phyloP scores from a whole-genome alignment of 1,284 basidiomycete species.

The Sanghuangporus baumii region DNA sequence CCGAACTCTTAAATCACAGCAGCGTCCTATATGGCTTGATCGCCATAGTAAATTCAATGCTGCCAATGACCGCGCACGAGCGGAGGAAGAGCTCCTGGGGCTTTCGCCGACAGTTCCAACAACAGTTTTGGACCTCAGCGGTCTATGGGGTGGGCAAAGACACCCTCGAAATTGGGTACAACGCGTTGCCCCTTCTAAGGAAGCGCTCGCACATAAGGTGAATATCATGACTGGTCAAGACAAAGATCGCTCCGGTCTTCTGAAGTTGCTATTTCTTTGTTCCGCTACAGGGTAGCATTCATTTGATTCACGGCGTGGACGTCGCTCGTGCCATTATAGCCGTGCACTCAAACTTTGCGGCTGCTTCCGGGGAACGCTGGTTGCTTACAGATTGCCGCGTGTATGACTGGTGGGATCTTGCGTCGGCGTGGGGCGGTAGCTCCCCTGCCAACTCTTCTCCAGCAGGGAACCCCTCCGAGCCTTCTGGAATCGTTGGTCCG shows the following conservation, averaged over 20 bases:
- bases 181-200: conserved; percentile 49
- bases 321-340: conserved; percentile 54
- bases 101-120: conserved; percentile 38
- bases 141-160: conserved; percentile 55
- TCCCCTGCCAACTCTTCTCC: conserved; percentile 1
- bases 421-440: conserved; percentile 42
- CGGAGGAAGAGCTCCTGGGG: conserved; percentile 50
- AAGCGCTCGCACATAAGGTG: conserved; percentile 45
- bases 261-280: conserved; percentile 1
- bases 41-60: conserved; percentile 41
- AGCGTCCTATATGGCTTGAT: conserved; percentile 39
- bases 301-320: conserved; percentile 55
- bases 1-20: conserved; percentile 8
- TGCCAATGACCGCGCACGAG: conserved; percentile 38
- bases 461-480: background rate
- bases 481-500: conserved; percentile 13
- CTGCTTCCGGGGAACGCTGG: conserved; percentile 47
- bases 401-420: conserved; percentile 67
- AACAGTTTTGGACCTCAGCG: conserved; percentile 56
- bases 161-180: conserved; percentile 44
- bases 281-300: conserved; percentile 43
- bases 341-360: conserved; percentile 37
- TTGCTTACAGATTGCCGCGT: conserved; percentile 52
- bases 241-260: background rate
- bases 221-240: conserved; percentile 6